Conservation (phyloP, 2,329 filamentous ascomycete genomes). For the Calonectria multiphialidica region DNA sequence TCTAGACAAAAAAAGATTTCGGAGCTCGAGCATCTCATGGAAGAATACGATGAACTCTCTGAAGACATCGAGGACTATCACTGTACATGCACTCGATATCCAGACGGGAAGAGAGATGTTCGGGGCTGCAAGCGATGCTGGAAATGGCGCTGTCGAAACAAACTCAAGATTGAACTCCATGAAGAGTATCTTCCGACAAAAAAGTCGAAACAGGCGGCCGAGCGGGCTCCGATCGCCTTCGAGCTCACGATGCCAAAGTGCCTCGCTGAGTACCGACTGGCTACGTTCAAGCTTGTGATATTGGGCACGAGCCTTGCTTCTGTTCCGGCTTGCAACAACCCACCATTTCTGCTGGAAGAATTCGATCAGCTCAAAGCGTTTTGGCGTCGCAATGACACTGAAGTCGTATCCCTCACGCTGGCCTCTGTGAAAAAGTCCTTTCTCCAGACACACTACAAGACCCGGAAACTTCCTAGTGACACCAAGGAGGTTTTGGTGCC, state of each 20-base stretch:
- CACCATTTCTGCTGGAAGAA: background rate
- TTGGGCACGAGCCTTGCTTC: background rate
- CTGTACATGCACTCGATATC: conserved; percentile 30
- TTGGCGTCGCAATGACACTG: background rate
- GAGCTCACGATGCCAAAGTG: background rate
- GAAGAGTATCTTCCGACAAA: conserved; percentile 55
- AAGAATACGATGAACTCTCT: conserved; percentile 31
- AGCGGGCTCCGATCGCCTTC: conserved; percentile 46
- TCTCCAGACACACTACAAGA: background rate
- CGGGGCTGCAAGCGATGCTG: conserved; percentile 51
- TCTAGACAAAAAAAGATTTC: background rate
- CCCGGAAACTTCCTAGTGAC: background rate
- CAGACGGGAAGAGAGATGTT: background rate
- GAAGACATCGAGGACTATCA: conserved; percentile 4
- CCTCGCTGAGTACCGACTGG: background rate
- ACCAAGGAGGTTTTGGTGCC: background rate
- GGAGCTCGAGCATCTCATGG: background rate
- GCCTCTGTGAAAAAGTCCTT: background rate
- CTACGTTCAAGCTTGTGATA: background rate
- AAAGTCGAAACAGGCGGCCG: conserved; percentile 53
- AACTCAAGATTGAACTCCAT: conserved; percentile 51
- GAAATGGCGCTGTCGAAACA: conserved; percentile 38
- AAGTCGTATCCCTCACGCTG: background rate
- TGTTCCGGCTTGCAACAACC: background rate
- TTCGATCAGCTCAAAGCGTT: background rate